Base-by-base conservation (phyloP, 306 rosid genomes). In the Castanea mollissima region DNA sequence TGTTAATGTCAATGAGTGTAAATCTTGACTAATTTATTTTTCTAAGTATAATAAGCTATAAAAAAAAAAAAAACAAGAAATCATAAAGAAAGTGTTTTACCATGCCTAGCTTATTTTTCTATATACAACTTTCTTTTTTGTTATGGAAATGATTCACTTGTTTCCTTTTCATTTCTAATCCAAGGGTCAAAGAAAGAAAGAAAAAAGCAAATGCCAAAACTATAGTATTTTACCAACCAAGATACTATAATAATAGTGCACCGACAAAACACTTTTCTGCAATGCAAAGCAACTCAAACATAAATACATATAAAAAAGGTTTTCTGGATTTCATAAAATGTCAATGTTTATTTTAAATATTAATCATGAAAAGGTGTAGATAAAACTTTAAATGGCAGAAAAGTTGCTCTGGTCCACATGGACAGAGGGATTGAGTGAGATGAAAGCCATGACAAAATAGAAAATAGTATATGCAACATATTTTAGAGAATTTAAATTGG, bases 391-490 rank as follows among this genome's bases (percentile, higher is more conserved):
- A 73, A 81, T 27, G 38, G 21, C 32, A 19, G 80, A 46, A 75
- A 79, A 65, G 82, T 52, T 46, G 34, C 64, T 14, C 46, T 15
- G 25, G 20, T 51, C 44, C 76, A 74, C 76, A 63, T 79, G 77
- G 82, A 79, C 69, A 56, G 58, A 29, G 46, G 8, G 76, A 75
- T 57, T 57, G 76, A 73, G 85, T 83, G 63, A 60, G 76, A 34
- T 75, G 58, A 74, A 60, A 78, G 87, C 56, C 54, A 27, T 1
- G 0, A n/a, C 21, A 11, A 51, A 23, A 15, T n/a, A 10, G n/a
- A 14, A 0, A 49, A 12, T 49, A 49, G 16, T 49, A 12, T 11
- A 49, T 49, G 54, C 16, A 49, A 4, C 4, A 49, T 13, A 3
- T 49, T 10, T 49, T 49, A 49, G 18, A 21, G 5, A 46, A 44